Percentiles rank a stretch among this genome's conserved stretches.
Conservation (phyloP, 441 rosid genomes). For the Geranium incanum region DNA sequence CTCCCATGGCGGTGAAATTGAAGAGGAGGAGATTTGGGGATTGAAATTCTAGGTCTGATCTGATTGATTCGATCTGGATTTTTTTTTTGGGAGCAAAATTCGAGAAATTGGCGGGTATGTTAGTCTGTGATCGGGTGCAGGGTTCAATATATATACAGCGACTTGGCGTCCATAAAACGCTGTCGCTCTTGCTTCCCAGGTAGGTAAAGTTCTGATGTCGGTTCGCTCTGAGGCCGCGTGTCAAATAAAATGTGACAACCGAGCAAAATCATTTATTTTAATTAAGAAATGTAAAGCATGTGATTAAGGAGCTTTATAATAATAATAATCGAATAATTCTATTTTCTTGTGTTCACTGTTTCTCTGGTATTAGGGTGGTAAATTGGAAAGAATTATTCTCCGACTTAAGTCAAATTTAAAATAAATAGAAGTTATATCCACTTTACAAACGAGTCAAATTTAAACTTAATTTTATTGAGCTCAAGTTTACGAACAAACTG, state of each 20-base stretch:
- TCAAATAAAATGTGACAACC: background rate
- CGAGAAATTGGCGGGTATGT: background rate
- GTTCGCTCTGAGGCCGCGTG: background rate
- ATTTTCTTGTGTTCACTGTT: too few relatives aligned
- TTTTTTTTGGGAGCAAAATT: background rate
- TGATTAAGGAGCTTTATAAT: too few relatives aligned
- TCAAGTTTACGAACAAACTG: too few relatives aligned
- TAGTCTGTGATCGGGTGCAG: background rate
- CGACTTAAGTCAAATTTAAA: too few relatives aligned
- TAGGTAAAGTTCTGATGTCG: background rate
- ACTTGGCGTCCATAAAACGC: background rate
- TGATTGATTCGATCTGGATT: background rate
- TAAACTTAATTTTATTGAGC: too few relatives aligned
- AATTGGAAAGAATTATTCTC: too few relatives aligned
- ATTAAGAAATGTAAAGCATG: too few relatives aligned
- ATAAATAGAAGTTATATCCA: too few relatives aligned
- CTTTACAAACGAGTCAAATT: too few relatives aligned
- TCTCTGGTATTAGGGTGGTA: too few relatives aligned
- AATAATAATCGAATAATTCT: too few relatives aligned
- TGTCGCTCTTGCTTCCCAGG: background rate
- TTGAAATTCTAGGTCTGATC: background rate
- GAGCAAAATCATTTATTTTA: too few relatives aligned
- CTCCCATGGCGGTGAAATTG: constrained; percentile 37
- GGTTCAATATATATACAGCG: background rate
- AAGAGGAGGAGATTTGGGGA: background rate